Conservation (phyloP, 306 rosid species). For the Urtica urens region DNA sequence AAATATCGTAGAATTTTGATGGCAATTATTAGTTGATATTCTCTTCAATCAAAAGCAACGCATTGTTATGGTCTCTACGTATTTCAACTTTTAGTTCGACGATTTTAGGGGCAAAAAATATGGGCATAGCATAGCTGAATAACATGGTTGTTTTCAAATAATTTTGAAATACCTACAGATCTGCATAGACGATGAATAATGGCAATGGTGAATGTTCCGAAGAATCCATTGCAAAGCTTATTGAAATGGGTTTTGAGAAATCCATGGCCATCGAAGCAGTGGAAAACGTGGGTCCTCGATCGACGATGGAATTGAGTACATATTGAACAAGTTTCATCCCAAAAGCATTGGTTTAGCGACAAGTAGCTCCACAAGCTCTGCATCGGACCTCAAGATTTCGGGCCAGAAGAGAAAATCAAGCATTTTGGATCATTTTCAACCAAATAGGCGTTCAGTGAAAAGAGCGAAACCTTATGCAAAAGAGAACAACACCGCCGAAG, state of each 20-base stretch:
- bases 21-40: no score
- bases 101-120: no score
- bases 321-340: constrained; percentile 22
- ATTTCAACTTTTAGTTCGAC: no score
- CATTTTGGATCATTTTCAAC: constrained; percentile 49
- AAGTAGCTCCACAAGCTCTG: constrained; percentile 15
- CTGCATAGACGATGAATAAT: no score
- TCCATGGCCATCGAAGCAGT: constrained; percentile 30
- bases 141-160: no score
- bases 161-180: no score
- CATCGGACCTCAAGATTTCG: constrained; percentile 9
- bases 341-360: constrained; percentile 15
- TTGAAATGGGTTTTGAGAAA: constrained; percentile 59
- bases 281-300: constrained; percentile 39
- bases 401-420: constrained; percentile 48
- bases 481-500: constrained; percentile 4
- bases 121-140: no score
- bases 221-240: constrained; percentile 38
- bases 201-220: constrained; percentile 20
- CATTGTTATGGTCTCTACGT: no score
- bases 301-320: constrained; percentile 35
- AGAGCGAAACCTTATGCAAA: constrained; percentile 14
- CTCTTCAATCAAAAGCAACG: no score
- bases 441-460: constrained; percentile 18
- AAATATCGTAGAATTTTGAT: no score